Conservation (phyloP, 164 flowering plant species). For the Umbellularia californica region DNA sequence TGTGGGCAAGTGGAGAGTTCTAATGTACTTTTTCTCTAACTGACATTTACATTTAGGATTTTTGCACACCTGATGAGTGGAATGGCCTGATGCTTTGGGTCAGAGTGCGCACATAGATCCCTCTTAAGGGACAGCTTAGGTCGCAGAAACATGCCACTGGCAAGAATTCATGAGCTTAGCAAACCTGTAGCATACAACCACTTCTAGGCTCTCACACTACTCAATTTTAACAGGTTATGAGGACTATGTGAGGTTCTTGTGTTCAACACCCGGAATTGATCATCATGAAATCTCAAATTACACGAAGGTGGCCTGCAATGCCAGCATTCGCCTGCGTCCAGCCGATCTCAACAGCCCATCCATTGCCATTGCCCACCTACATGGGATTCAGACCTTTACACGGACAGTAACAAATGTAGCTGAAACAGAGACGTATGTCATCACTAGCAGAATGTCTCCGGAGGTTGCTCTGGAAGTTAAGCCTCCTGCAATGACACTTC, state of each 20-base stretch:
- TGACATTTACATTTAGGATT: no score
- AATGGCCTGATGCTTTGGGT: no score
- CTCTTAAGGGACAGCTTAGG: background rate
- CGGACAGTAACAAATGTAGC: constrained; percentile 88
- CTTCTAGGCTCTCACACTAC: background rate
- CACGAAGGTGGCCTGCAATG: constrained; percentile 67
- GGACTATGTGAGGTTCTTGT: constrained; percentile 80
- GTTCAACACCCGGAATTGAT: constrained; percentile 83
- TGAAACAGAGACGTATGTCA: constrained; percentile 69
- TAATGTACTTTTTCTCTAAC: no score
- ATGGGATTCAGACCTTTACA: constrained; percentile 55
- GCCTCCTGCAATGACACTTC: constrained; percentile 85
- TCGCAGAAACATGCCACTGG: background rate
- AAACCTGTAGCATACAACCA: no score
- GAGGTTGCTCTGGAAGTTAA: constrained; percentile 63
- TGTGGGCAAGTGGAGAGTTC: no score
- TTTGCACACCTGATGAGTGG: no score
- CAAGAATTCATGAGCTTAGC: no score
- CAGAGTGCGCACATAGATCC: no score
- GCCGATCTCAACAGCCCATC: constrained; percentile 80
- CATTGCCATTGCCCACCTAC: constrained; percentile 75
- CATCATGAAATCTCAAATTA: constrained; percentile 55
- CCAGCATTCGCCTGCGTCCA: constrained; percentile 51
- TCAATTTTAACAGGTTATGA: constrained; percentile 44
- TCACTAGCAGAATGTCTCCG: constrained; percentile 71